phyloP scores from a whole-genome alignment of 2,329 filamentous ascomycete genomes.

The Emericellopsis atlantica region DNA sequence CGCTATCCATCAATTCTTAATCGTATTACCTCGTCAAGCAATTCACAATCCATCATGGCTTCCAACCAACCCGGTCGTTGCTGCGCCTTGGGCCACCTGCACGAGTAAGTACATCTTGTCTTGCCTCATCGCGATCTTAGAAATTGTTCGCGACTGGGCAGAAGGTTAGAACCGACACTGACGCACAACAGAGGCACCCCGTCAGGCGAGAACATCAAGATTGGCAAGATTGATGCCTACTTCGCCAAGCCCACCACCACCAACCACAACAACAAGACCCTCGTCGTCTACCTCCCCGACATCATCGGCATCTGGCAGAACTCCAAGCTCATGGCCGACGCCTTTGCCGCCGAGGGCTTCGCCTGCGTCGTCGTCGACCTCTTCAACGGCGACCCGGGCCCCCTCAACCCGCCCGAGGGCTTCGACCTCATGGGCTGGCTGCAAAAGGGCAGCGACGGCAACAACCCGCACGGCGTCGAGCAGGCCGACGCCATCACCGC shows the following conservation, averaged over 20 bases:
- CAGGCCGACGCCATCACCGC: slow-evolving; percentile 15
- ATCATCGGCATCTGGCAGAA: slow-evolving; percentile 36
- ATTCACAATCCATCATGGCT: neutral
- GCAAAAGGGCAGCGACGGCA: slow-evolving; percentile 24
- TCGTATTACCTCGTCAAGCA: neutral
- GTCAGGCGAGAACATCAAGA: slow-evolving; percentile 29
- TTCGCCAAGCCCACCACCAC: slow-evolving; percentile 21
- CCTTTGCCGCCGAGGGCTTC: slow-evolving; percentile 19
- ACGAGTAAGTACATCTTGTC: neutral
- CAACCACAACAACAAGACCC: slow-evolving; percentile 9
- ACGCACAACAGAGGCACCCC: slow-evolving; percentile 24
- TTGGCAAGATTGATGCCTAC: slow-evolving; percentile 33
- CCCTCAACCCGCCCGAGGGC: slow-evolving; percentile 25
- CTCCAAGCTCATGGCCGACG: slow-evolving; percentile 21
- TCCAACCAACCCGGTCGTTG: neutral
- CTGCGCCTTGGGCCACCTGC: neutral
- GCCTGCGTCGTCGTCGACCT: slow-evolving; percentile 16
- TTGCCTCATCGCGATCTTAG: neutral
- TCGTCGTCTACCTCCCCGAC: slow-evolving; percentile 12
- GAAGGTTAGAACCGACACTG: too few species aligned
- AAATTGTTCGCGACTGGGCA: too few species aligned
- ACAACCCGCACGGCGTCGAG: slow-evolving; percentile 22
- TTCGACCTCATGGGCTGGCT: slow-evolving; percentile 18
- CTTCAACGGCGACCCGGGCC: slow-evolving; percentile 22
- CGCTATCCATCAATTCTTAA: neutral